These are phyloP conservation scores for Yamadazyma laniorum DNA, from an alignment of 805 yeast genomes.

Conservation along the genomic window DNA sequence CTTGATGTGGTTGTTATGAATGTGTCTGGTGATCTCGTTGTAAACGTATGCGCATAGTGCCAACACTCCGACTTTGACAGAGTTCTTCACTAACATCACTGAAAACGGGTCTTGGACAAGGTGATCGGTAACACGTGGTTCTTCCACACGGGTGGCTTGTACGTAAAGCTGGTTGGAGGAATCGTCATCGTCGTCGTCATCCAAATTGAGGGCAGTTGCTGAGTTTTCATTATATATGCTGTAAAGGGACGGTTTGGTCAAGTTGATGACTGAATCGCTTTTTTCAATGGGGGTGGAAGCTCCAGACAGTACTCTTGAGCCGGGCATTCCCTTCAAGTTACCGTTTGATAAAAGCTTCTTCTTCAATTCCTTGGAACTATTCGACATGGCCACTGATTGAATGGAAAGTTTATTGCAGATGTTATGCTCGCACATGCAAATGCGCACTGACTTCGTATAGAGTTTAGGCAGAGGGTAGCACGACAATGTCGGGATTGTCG, in stretches of 20 bases:
- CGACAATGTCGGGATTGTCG: too few species aligned
- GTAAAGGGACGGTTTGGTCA: constrained; percentile 52
- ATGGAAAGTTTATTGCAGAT: too few species aligned
- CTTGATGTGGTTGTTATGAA: constrained; percentile 49
- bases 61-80: constrained; percentile 23
- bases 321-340: background rate
- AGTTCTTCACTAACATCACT: constrained; percentile 5
- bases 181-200: constrained; percentile 18
- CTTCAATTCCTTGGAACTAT: background rate
- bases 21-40: constrained; percentile 50
- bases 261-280: constrained; percentile 43
- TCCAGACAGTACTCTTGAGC: constrained; percentile 14
- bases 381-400: background rate
- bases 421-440: too few species aligned
- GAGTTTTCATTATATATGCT: constrained; percentile 50
- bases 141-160: constrained; percentile 8
- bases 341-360: constrained; percentile 7
- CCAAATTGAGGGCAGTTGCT: constrained; percentile 32
- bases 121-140: background rate
- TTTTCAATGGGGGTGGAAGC: constrained; percentile 28
- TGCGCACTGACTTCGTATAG: too few species aligned
- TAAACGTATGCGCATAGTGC: constrained; percentile 51
- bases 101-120: background rate
- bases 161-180: constrained; percentile 5
- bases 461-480: too few species aligned